A percentile compares a stretch with the other conserved stretches of the same genome.
These are phyloP conservation scores for Thraustotheca clavata DNA, from an alignment of 352 stramenopile species.

Conservation along the genomic window DNA sequence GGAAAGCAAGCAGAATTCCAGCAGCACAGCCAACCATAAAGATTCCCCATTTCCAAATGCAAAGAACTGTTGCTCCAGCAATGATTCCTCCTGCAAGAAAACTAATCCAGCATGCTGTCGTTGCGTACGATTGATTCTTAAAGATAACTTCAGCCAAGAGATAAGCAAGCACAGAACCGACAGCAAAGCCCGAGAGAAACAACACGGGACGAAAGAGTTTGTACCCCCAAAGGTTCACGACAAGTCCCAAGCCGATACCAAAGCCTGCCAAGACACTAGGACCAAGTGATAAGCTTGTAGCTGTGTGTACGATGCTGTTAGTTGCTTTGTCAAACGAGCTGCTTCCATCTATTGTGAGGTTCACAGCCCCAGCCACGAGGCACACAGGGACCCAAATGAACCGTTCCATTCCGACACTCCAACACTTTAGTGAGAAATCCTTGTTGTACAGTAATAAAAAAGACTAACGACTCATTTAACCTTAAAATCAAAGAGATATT, in stretches of 20 bases:
- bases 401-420: no score
- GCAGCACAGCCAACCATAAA: slow-evolving; percentile 43
- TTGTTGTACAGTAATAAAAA: no score
- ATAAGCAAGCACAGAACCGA: slow-evolving; percentile 36
- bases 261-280: slow-evolving; percentile 31
- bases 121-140: slow-evolving; percentile 36
- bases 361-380: no score
- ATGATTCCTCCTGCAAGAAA: slow-evolving; percentile 47
- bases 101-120: slow-evolving; percentile 47
- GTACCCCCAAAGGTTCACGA: slow-evolving; percentile 51
- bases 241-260: slow-evolving; percentile 32
- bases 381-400: no score
- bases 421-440: no score
- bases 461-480: no score
- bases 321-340: slow-evolving; percentile 10
- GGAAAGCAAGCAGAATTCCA: slow-evolving; percentile 37
- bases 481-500: no score
- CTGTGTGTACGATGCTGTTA: no score
- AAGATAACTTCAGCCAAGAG: slow-evolving; percentile 32
- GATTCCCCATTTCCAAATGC: slow-evolving; percentile 43
- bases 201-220: slow-evolving; percentile 47
- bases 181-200: slow-evolving; percentile 46
- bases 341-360: slow-evolving; percentile 14
- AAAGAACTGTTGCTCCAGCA: slow-evolving; percentile 36
- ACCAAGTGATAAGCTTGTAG: no score